phyloP scores from a whole-genome alignment of 139 green algal genomes.

The Tetradesmus lagerheimii region DNA sequence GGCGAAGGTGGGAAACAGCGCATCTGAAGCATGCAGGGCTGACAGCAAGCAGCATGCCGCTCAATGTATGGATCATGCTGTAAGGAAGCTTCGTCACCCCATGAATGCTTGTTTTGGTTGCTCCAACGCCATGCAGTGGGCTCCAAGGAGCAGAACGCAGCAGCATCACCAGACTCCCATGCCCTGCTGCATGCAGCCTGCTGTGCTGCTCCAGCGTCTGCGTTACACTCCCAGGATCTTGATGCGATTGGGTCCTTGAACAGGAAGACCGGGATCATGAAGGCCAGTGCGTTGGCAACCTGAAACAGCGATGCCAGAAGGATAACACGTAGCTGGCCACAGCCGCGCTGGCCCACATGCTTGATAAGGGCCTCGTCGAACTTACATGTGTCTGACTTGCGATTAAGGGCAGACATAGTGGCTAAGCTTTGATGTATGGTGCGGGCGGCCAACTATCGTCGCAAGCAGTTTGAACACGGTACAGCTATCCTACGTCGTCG shows the following conservation, averaged over 20 bases:
- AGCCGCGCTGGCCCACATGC: not conserved
- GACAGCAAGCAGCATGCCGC: no score
- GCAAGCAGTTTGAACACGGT: no score
- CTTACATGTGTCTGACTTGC: not conserved
- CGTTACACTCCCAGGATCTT: not conserved
- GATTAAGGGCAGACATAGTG: no score
- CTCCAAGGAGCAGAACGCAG: not conserved
- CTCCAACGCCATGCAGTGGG: not conserved
- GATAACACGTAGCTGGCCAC: not conserved
- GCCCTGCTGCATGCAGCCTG: not conserved
- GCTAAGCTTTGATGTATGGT: no score
- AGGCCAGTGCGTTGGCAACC: not conserved
- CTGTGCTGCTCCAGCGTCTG: not conserved
- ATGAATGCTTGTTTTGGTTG: not conserved
- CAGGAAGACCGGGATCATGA: not conserved
- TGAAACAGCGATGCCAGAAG: not conserved
- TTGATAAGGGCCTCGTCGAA: not conserved
- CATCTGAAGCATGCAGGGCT: not conserved
- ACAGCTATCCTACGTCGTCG: no score
- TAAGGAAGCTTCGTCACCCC: no score
- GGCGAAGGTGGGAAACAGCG: no score
- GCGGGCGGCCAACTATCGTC: no score
- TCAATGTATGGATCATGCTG: no score
- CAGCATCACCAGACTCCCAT: not conserved
- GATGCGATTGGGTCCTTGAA: not conserved